Conservation (phyloP, 257 asterid genomes). For the Anisodus tanguticus region DNA sequence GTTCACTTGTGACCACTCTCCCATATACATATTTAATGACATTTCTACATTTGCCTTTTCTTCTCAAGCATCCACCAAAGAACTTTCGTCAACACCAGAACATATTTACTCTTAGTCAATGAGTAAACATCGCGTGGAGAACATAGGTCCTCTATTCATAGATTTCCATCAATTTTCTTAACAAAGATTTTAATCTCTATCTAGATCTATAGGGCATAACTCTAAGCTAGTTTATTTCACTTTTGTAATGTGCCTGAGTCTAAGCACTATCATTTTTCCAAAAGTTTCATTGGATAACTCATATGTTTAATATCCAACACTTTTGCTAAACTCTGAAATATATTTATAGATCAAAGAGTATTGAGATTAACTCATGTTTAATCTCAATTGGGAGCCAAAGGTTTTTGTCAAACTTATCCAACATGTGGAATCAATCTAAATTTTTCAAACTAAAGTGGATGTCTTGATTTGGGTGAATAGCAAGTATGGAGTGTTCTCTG, state of each 20-base stretch:
- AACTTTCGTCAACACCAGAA: not conserved
- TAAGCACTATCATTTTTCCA: too few relatives aligned
- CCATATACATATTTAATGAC: not conserved
- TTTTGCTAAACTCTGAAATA: not conserved
- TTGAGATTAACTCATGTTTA: not conserved
- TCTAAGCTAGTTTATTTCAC: too few relatives aligned
- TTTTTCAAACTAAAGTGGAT: not conserved
- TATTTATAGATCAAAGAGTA: not conserved
- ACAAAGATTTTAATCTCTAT: too few relatives aligned
- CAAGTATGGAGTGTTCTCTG: not conserved
- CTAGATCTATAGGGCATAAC: too few relatives aligned
- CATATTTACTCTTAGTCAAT: not conserved
- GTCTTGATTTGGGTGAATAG: not conserved
- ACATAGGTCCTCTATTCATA: not conserved
- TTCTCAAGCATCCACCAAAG: not conserved
- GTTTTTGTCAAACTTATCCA: not conserved
- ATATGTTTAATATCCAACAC: not conserved
- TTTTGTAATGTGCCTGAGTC: too few relatives aligned
- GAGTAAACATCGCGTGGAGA: not conserved
- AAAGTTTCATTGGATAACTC: too few relatives aligned
- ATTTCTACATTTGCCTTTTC: not conserved
- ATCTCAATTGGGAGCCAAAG: not conserved
- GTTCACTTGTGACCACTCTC: not conserved
- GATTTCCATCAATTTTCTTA: not conserved
- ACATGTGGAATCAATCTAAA: not conserved